Evolutionary conservation across 2,329 filamentous ascomycete species (phyloP), one percentile per base, ranked within the genome.

Genomic region (Calonectria naviculata): DNA sequence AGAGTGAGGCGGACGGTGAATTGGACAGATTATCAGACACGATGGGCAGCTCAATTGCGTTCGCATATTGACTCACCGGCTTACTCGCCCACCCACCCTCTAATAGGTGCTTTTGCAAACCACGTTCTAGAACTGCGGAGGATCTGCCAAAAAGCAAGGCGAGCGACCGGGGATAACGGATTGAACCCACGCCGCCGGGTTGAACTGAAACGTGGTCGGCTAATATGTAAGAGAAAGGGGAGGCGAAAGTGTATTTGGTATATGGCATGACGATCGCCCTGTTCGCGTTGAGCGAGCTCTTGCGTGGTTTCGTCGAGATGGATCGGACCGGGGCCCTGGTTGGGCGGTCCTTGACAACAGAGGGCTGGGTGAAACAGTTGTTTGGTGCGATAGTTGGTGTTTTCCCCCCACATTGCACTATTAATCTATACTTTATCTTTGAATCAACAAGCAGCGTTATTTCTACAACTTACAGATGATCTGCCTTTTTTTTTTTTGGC

Each of bases 1-100:
- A 41, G 52, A 73, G 62, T 74, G 73, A 78, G 75, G 74, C 76
- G 72, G 63, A 66, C 65, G 62, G 66, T 67, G 34, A 36, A 60
- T 26, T 60, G 60, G 60, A 58, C 31, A 38, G 54, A 67, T 46
- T 68, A 72, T 29, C 68, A 68, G 41, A 36, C 65, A 70, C 31
- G 31, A 56, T 67, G 41, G 28, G 68, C 49, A 61, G 26, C 54
- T 62, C 41, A 61, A 65, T 54, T 67, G 67, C 65, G 61, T 67
- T 68, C 65, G 64, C 67, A 67, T 49, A 64, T 56, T 68, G 29
- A 72, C 42, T 66, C 68, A 67, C 65, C 9, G 19, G 38, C 60
- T 24, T 31, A 34, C 56, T 29, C 28, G 24, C 52, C 19, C 46
- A 41, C 26, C 44, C 46, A 41, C 26, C 44, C 42, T 24, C 28